Percentiles rank a stretch among this genome's conserved stretches.
Evolutionary conservation across 305 asterid genomes (phyloP).

Genomic region (Fraxinus velutina): DNA sequence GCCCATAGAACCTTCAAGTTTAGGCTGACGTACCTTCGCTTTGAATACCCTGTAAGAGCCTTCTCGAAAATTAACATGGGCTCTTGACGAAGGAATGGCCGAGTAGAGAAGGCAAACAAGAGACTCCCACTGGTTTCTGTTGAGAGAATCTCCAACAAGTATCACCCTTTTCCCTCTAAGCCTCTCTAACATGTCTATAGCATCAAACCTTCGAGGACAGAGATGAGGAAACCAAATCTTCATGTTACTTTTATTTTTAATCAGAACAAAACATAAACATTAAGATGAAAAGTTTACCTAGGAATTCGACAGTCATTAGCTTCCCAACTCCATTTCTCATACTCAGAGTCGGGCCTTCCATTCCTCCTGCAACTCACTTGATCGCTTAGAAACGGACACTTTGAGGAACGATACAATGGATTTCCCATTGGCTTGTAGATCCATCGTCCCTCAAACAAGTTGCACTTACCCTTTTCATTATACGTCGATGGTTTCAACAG

Average conservation of each 20-base stretch:
- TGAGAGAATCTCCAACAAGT: slow-evolving; percentile 29
- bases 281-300: slow-evolving; percentile 11
- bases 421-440: slow-evolving; percentile 17
- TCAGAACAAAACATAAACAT: neutral
- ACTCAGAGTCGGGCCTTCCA: slow-evolving; percentile 26
- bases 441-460: slow-evolving; percentile 26
- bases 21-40: slow-evolving; percentile 24
- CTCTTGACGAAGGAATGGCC: slow-evolving; percentile 25
- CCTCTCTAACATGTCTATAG: slow-evolving; percentile 22
- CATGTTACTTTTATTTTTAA: neutral
- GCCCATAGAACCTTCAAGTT: neutral
- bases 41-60: slow-evolving; percentile 24
- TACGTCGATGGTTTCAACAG: neutral
- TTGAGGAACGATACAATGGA: slow-evolving; percentile 14
- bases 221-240: neutral
- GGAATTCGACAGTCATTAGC: slow-evolving; percentile 24
- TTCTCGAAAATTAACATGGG: slow-evolving; percentile 12
- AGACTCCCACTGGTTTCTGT: slow-evolving; percentile 32
- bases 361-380: slow-evolving; percentile 27
- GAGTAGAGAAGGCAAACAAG: slow-evolving; percentile 26
- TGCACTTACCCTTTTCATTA: slow-evolving; percentile 1
- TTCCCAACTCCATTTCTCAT: slow-evolving; percentile 31
- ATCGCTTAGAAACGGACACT: slow-evolving; percentile 26
- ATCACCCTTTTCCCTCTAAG: slow-evolving; percentile 26
- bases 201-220: slow-evolving; percentile 17